A percentile compares a stretch with the other conserved stretches of the same genome.
Evolutionary conservation across 2,329 filamentous ascomycete genomes (phyloP).

Genomic region (Hypoxylon sp.): DNA sequence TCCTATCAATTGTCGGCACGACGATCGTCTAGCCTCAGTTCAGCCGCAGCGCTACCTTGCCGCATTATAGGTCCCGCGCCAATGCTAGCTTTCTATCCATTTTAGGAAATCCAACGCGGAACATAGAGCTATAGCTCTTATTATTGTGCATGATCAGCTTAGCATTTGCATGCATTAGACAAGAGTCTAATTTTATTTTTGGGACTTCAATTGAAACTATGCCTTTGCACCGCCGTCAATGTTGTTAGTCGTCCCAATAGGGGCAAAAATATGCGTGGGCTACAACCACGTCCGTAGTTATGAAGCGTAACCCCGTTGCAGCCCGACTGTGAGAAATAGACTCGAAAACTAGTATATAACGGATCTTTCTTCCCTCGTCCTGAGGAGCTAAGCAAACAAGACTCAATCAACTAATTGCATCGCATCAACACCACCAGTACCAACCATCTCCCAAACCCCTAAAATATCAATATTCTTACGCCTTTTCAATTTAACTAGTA

Average conservation of each 20-base stretch:
- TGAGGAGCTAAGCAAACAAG: background rate
- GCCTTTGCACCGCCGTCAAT: background rate
- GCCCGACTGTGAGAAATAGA: no score
- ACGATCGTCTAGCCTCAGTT: background rate
- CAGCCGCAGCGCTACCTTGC: constrained; percentile 22
- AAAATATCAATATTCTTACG: background rate
- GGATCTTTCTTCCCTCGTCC: background rate
- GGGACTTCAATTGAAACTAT: background rate
- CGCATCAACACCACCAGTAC: background rate
- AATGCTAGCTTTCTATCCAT: constrained; percentile 12
- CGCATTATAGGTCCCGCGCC: background rate
- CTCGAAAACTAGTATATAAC: background rate
- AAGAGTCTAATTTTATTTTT: background rate
- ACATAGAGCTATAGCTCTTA: background rate
- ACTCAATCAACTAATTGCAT: background rate
- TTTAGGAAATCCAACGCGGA: constrained; percentile 20
- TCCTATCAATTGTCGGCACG: background rate
- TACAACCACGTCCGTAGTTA: background rate
- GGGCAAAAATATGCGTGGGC: background rate
- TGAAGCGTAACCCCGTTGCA: background rate
- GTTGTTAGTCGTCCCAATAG: background rate
- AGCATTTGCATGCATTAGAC: background rate
- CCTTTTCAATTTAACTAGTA: background rate
- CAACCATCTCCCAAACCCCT: no score
- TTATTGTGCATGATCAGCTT: background rate